A percentile compares a stretch with the other conserved stretches of the same genome.
Conservation (phyloP, 2,329 filamentous ascomycete genomes). For the Rutstroemia sp. region DNA sequence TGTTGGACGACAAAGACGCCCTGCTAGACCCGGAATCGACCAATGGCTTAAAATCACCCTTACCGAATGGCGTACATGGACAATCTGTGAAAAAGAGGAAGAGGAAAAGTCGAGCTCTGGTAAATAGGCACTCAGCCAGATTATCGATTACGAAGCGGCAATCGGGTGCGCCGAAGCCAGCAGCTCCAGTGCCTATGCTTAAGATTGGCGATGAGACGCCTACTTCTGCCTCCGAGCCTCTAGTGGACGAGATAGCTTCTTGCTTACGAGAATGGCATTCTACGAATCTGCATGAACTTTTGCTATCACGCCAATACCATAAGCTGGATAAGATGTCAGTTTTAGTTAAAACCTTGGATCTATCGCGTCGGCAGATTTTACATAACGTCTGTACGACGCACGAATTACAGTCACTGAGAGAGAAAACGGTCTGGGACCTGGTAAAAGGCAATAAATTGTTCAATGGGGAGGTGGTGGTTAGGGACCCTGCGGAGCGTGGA, state of each 20-base stretch:
- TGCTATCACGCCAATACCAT: constrained; percentile 75
- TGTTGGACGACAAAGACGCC: background rate
- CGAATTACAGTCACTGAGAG: constrained; percentile 73
- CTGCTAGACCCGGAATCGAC: no score
- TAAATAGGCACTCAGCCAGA: constrained; percentile 19
- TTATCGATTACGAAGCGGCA: constrained; percentile 49
- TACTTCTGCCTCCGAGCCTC: constrained; percentile 77
- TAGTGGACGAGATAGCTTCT: constrained; percentile 96
- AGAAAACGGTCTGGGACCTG: constrained; percentile 92
- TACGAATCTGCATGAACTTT: constrained; percentile 85
- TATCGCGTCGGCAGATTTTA: constrained; percentile 79
- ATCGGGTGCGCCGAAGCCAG: constrained; percentile 64
- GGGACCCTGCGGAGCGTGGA: constrained; percentile 76
- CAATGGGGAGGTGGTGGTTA: constrained; percentile 87
- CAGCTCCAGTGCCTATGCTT: constrained; percentile 91
- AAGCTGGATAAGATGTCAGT: constrained; percentile 74
- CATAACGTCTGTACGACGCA: constrained; percentile 87
- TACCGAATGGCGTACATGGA: constrained; percentile 3
- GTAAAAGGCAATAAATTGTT: constrained; percentile 92
- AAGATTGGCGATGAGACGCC: constrained; percentile 97
- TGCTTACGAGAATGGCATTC: constrained; percentile 98
- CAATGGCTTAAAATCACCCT: background rate
- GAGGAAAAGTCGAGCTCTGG: constrained; percentile 12
- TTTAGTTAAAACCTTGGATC: constrained; percentile 75
- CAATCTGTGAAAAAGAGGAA: constrained; percentile 14